Conservation (phyloP, 2,329 filamentous ascomycete genomes). For the Colletotrichum eleusines region DNA sequence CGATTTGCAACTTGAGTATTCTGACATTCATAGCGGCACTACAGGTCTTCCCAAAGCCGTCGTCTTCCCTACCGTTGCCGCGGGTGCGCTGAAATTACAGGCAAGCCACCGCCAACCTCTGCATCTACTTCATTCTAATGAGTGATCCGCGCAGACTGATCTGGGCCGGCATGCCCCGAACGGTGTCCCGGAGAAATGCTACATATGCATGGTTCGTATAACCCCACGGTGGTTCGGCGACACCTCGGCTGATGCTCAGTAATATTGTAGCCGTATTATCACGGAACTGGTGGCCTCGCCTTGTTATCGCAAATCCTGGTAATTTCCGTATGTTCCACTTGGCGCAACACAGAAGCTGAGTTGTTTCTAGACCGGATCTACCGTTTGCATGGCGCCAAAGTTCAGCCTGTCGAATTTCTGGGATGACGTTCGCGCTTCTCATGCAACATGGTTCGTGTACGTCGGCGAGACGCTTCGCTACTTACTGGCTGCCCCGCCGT, state of each 20-base stretch:
- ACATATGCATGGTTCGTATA: conserved; percentile 33
- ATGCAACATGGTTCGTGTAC: conserved; percentile 79
- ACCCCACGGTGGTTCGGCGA: fast-evolving
- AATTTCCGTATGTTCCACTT: conserved; percentile 42
- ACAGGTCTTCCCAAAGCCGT: conserved; percentile 82
- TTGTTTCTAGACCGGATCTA: conserved; percentile 52
- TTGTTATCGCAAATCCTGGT: conserved; percentile 66
- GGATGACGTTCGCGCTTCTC: conserved; percentile 75
- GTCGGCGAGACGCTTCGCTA: conserved; percentile 84
- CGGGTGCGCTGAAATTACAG: conserved; percentile 44
- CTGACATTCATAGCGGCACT: conserved; percentile 66
- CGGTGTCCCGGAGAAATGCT: background rate
- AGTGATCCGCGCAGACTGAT: conserved; percentile 6
- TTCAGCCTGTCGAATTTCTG: conserved; percentile 80
- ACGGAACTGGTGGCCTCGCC: conserved; percentile 77
- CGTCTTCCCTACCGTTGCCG: conserved; percentile 65
- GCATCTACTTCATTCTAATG: background rate
- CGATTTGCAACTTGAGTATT: fast-evolving
- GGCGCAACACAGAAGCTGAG: conserved; percentile 35
- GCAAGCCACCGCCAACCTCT: background rate
- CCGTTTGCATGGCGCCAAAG: conserved; percentile 72
- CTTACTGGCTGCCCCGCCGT: conserved; percentile 74
- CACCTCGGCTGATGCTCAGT: conserved; percentile 33
- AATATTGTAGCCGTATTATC: conserved; percentile 64
- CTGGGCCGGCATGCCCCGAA: background rate